Base-by-base conservation (phyloP, 2,329 filamentous ascomycete species). In the Ophiostoma triangulosporum region DNA sequence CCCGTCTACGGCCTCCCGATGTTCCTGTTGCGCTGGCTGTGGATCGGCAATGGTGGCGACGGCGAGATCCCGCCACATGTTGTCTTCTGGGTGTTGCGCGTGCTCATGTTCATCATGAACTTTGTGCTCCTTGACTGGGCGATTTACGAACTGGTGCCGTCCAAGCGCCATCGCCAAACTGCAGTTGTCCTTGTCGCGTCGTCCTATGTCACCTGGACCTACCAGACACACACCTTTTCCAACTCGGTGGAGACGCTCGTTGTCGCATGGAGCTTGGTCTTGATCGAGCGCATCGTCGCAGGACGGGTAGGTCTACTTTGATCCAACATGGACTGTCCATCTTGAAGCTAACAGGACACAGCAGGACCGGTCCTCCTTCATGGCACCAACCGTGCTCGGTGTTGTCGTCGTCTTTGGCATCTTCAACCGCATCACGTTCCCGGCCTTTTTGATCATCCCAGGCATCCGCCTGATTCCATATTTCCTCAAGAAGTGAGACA, bases 61-160 rank as follows among this genome's bases (percentile, higher is more conserved):
- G 82, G 79, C 61, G 80, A 86, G 56, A 86, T 90, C 24, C 81
- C 88, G 24, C 88, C 93, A n/a, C 79, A 84, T 58, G 78, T 84
- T 48, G 86, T 95, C 50, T 98, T 95, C 73, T 95, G 91, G 80
- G 83, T 85, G 4, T 72, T 97, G 62, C 81, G 93, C 54, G 76
- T 87, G 50, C 76, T 94, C 65, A 97, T 98, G 90, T 95, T 97
- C 70, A 72, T 88, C 51, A 74, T 95, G 65, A 96, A 90, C 73
- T 95, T 98, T 68, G 89, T 98, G 53, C 77, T 98, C 57, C 89
- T 96, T 69, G 93, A 98, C 71, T 97, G 93, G 91, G 93, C 93
- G 11, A 79, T 98, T 55, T 83, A 95, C 71, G 93, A 98, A 68
- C 75, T 97, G 58, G 83, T 96, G 53, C 81, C 83, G 57, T 85